phyloP scores from a whole-genome alignment of 2,329 filamentous ascomycete species.

The Cladorrhinum sp. region DNA sequence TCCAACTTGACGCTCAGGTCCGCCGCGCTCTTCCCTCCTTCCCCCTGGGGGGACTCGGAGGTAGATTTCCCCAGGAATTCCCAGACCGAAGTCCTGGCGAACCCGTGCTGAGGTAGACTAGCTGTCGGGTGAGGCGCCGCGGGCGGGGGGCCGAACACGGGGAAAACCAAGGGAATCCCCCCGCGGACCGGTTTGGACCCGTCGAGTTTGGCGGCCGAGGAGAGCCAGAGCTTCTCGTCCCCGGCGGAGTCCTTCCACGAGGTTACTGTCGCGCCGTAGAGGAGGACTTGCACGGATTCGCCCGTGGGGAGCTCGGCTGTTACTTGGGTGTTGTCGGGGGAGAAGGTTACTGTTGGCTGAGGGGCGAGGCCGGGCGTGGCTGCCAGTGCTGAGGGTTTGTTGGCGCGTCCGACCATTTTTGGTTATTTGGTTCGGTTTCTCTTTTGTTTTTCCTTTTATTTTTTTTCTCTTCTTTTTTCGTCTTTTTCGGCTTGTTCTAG shows the following conservation, averaged over 20 bases:
- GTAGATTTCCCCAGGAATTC: slow-evolving; percentile 88
- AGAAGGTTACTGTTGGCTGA: slow-evolving; percentile 71
- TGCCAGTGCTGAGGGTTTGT: slow-evolving; percentile 73
- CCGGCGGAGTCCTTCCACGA: slow-evolving; percentile 85
- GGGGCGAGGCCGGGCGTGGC: slow-evolving; percentile 71
- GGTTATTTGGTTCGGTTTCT: no score
- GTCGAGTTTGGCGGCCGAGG: slow-evolving; percentile 74
- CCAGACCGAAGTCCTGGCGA: slow-evolving; percentile 86
- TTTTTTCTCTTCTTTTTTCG: no score
- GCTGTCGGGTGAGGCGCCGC: slow-evolving; percentile 67
- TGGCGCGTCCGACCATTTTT: slow-evolving; percentile 76
- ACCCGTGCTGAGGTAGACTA: slow-evolving; percentile 86
- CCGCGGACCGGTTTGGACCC: slow-evolving; percentile 87
- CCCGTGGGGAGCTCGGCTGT: slow-evolving; percentile 80
- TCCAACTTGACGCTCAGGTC: slow-evolving; percentile 85
- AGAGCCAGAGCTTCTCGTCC: slow-evolving; percentile 82
- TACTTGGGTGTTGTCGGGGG: slow-evolving; percentile 67
- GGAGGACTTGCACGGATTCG: slow-evolving; percentile 78
- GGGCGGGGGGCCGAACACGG: slow-evolving; percentile 48
- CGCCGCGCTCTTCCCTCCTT: slow-evolving; percentile 39
- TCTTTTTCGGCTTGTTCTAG: slow-evolving; percentile 2
- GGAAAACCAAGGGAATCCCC: slow-evolving; percentile 89
- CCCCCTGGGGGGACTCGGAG: slow-evolving; percentile 52
- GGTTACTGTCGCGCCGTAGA: slow-evolving; percentile 89
- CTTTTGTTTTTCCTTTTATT: no score